Evolutionary conservation across 352 stramenopile species (phyloP).

Genomic region (Pythium dissimile): DNA sequence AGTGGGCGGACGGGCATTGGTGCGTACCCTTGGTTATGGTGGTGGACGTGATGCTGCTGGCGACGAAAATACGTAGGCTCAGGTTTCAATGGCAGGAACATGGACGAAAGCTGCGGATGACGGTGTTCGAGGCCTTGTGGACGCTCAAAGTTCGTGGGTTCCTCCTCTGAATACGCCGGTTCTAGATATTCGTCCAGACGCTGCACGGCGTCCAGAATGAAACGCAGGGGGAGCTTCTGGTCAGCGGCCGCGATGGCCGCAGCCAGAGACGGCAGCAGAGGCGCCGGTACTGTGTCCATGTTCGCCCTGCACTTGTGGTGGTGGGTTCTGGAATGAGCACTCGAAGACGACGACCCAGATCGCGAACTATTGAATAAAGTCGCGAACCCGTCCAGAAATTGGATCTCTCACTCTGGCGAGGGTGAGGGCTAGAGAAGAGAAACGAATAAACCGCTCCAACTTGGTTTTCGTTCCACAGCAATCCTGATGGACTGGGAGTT

Average conservation of each 20-base stretch:
- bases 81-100: constrained; percentile 1
- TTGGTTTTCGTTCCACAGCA: too few species aligned
- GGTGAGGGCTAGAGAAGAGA: not conserved
- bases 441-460: too few species aligned
- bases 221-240: constrained; percentile 4
- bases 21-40: not conserved
- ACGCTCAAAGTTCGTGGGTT: too few species aligned
- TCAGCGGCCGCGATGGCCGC: not conserved
- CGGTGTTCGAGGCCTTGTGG: not conserved
- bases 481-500: not conserved
- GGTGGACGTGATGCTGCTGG: not conserved
- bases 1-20: constrained; percentile 1
- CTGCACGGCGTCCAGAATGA: constrained; percentile 1
- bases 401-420: not conserved
- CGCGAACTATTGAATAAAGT: not conserved
- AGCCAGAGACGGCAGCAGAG: not conserved
- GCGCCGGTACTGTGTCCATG: not conserved
- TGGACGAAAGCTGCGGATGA: not conserved
- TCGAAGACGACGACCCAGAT: not conserved
- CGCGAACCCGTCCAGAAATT: not conserved
- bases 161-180: too few species aligned
- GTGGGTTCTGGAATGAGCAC: too few species aligned
- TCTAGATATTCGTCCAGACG: too few species aligned
- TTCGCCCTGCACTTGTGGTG: not conserved
- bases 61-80: too few species aligned